A percentile compares a stretch with the other conserved stretches of the same genome.
Evolutionary conservation across 1,139 yeast genomes (phyloP).

Genomic region (Yamadazyma diospyri): DNA sequence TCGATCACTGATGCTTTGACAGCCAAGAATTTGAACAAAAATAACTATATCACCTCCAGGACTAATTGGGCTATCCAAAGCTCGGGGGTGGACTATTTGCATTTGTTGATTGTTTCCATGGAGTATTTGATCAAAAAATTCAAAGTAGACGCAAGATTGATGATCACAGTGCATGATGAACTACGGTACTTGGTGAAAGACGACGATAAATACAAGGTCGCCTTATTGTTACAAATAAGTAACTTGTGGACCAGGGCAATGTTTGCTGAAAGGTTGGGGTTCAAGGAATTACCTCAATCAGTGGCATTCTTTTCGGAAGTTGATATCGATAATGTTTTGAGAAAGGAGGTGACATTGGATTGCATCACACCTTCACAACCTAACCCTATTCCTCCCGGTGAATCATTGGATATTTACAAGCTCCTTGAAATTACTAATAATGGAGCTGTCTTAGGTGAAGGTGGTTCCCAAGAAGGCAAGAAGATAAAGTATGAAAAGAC

Average conservation of each 20-base stretch:
- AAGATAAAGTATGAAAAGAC: conserved; percentile 19
- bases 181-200: conserved; percentile 75
- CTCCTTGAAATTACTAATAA: conserved; percentile 34
- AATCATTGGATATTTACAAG: conserved; percentile 57
- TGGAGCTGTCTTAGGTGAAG: conserved; percentile 18
- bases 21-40: conserved; percentile 58
- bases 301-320: conserved; percentile 95
- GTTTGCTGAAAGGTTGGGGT: conserved; percentile 91
- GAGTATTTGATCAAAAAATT: conserved; percentile 68
- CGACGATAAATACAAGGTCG: conserved; percentile 70
- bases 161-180: conserved; percentile 94
- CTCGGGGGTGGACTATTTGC: conserved; percentile 95
- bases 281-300: conserved; percentile 85
- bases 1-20: conserved; percentile 85
- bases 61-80: conserved; percentile 98
- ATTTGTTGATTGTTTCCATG: conserved; percentile 82
- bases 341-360: conserved; percentile 86
- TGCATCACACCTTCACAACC: conserved; percentile 91
- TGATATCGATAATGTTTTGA: conserved; percentile 80
- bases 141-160: conserved; percentile 70
- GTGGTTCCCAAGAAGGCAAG: conserved; percentile 1
- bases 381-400: conserved; percentile 72
- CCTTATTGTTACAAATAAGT: conserved; percentile 80
- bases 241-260: conserved; percentile 96
- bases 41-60: conserved; percentile 79